A percentile compares a stretch with the other conserved stretches of the same genome.
These are phyloP conservation scores for Tilletia caries DNA, from an alignment of 1,284 basidiomycete genomes.

Conservation along the genomic window DNA sequence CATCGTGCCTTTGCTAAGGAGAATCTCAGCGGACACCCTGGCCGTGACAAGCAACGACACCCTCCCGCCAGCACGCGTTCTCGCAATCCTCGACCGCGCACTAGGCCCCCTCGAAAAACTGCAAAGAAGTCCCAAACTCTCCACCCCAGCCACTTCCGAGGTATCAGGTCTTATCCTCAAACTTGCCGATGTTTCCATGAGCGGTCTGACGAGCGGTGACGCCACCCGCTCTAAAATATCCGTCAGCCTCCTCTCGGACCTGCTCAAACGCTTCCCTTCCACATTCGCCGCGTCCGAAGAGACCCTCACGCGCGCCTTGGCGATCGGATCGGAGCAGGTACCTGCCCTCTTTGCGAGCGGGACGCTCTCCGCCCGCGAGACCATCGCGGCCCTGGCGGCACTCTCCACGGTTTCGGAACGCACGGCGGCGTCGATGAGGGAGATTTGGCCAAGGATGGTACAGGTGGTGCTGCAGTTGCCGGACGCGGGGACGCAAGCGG, in stretches of 20 bases:
- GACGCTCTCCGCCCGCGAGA: neutral
- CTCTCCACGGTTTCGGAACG: neutral
- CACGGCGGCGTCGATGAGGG: neutral
- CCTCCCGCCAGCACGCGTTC: neutral
- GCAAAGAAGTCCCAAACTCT: neutral
- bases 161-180: neutral
- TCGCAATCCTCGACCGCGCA: neutral
- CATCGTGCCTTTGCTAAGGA: neutral
- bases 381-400: neutral
- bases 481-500: conserved; percentile 6
- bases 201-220: neutral
- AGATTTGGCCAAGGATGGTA: conserved; percentile 10
- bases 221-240: neutral
- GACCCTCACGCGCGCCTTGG: neutral
- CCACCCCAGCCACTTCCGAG: neutral
- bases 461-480: conserved; percentile 7
- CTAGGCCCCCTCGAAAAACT: neutral
- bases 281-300: neutral
- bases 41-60: neutral
- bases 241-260: neutral
- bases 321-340: neutral
- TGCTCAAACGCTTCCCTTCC: conserved; percentile 7
- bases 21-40: neutral
- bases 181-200: neutral
- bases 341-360: neutral